A percentile compares a stretch with the other conserved stretches of the same genome.
phyloP scores from a whole-genome alignment of 1,284 basidiomycete species.

The Trichosporon coremiiforme region DNA sequence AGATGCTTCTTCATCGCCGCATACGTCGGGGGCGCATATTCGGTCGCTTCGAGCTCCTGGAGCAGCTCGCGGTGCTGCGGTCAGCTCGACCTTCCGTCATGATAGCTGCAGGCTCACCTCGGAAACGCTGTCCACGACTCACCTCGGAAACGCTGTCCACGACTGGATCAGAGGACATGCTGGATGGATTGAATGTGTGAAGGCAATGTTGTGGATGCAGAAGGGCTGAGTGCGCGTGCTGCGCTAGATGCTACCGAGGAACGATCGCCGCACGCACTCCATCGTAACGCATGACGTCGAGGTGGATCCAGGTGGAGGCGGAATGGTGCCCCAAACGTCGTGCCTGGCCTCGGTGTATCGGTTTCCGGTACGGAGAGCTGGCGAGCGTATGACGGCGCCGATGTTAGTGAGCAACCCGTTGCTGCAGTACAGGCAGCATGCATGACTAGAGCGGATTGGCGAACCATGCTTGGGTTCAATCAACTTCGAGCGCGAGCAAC shows the following conservation, averaged over 20 bases:
- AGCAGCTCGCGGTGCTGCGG: constrained; percentile 31
- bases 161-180: constrained; percentile 13
- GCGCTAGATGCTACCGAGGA: neutral
- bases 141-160: constrained; percentile 16
- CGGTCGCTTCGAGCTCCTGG: constrained; percentile 26
- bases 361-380: neutral
- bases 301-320: neutral
- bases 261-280: constrained; percentile 3
- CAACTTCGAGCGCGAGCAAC: no score
- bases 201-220: neutral
- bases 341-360: constrained; percentile 2
- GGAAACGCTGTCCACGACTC: neutral
- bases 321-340: neutral
- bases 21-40: constrained; percentile 33
- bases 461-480: no score
- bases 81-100: neutral
- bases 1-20: constrained; percentile 26
- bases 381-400: no score
- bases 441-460: no score
- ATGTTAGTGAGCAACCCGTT: no score
- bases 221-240: neutral
- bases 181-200: neutral
- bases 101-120: no score
- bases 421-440: no score
- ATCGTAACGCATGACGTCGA: neutral